Evolutionary conservation across 2,329 filamentous ascomycete genomes (phyloP), one percentile per base, ranked within the genome.

Genomic region (Aureobasidium musti): DNA sequence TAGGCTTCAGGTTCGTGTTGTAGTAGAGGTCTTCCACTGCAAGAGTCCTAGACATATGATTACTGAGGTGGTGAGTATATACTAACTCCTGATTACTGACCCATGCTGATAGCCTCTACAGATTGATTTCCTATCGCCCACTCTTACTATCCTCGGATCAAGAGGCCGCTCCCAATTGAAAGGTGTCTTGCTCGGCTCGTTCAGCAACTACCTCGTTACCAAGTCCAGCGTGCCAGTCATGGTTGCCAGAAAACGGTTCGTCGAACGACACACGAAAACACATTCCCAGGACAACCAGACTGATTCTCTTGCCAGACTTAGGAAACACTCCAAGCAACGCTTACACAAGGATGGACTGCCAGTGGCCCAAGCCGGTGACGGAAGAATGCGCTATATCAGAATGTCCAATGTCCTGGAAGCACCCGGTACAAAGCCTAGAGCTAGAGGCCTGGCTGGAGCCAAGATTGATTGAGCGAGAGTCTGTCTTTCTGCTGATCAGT

Each of bases 191-290:
- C 84, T 99, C 35, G 95, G 95, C 30, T 97, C 93, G 0, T 98
- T 99, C 78, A 96, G 91, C 68, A 98, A 98, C 76, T 99, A 99
- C 74, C 84, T 99, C 8, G 93, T 99, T 37, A 96, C 92, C 43
- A 98, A 98, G 80, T 96, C 92, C 70, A 96, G 91, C 2, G 92
- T 96, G 19, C 95, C 95, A 0, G 95, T 99, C 68, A 99, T 99
- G 95, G 95, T 98, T 41, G 95, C 95, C 8, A 84, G 95, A 67
- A 97, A 96, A 67, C 63, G 68, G 68, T 68, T 64, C 33, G 63
- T 65, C 66, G 39, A 53, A n/a, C 52, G 23, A 33, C 30, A 54
- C n/a, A 17, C 39, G 33, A 37, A 39, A 10, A 33, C 21, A 26
- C 19, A 30, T 21, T 19, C 28, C 61, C 10, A 39, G 43, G 43